Evolutionary conservation across 768 basidiomycete genomes (phyloP), one percentile per base, ranked within the genome.

Genomic region (Lactifluus piperatus): DNA sequence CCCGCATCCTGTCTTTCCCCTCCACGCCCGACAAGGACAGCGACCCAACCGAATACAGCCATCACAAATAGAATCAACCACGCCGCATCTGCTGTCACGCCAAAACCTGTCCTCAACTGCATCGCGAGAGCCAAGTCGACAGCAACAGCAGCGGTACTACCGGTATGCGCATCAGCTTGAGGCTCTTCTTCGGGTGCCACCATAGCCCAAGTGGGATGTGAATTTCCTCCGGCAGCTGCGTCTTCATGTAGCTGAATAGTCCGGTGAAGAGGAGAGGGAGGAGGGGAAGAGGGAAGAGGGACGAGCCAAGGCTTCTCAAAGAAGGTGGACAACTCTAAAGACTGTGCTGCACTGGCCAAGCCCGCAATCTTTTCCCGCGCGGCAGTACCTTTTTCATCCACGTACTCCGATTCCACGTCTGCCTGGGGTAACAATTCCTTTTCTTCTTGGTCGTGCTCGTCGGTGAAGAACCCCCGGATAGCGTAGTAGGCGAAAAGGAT

Each of bases 31-130:
- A 72, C 54, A n/a, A 84, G 73, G 30, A 88, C 77, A 43, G 83
- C 79, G 62, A 89, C 76, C 87, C 87, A 89, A 24, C 86, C 87
- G 69, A 86, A 88, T 71, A 88, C 78, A 30, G 82, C 76, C 86
- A 90, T 88, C 71, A 89, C 70, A 68, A 87, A 89, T 59, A 86
- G 74, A 50, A 89, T 84, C 76, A 88, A 80, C 85, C 85, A 89
- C 37, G 86, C 86, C 6, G 85, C 78, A 65, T 89, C 87, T 11
- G 86, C 83, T 41, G 85, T 83, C 11, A 79, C 70, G 37, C 86
- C 86, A 22, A 88, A 71, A 1, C 86, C 85, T 5, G 85, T 86
- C 30, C 85, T 78, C 49, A 88, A 76, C 70, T 89, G 87, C 85
- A 89, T 84, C 45, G 85, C 85, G 6, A 90, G 78, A 18, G 85